These are phyloP conservation scores for Gossypium schwendimanii DNA, from an alignment of 441 rosid genomes.

Conservation along the genomic window DNA sequence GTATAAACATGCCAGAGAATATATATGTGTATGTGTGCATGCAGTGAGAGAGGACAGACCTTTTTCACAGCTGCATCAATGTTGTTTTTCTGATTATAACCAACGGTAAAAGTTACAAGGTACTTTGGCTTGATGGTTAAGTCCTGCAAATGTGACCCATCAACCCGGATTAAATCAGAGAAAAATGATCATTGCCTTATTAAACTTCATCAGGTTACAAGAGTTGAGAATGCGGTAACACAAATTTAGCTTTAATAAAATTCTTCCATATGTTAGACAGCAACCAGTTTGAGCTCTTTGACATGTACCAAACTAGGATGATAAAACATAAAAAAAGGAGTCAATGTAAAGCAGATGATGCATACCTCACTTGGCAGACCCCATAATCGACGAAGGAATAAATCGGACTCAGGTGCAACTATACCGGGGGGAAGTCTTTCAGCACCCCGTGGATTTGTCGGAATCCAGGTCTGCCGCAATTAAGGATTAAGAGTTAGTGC, in stretches of 20 bases:
- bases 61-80: conserved; percentile 75
- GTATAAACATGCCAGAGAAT: not conserved
- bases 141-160: conserved; percentile 55
- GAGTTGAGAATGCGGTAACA: not conserved
- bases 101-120: conserved; percentile 86
- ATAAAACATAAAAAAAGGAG: not conserved
- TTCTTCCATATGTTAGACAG: not conserved
- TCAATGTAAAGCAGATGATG: not conserved
- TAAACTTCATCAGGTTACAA: not conserved
- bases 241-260: not conserved
- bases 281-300: not conserved
- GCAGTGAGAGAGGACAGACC: conserved; percentile 30
- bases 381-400: conserved; percentile 76
- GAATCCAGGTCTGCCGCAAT: conserved; percentile 74
- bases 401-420: conserved; percentile 67
- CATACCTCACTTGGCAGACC: conserved; percentile 79
- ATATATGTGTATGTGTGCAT: not conserved
- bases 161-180: conserved; percentile 14
- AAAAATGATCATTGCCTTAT: not conserved
- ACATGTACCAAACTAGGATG: not conserved
- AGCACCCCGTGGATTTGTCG: conserved; percentile 90
- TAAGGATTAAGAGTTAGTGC: conserved; percentile 9
- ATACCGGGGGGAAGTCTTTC: conserved; percentile 89
- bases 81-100: conserved; percentile 57
- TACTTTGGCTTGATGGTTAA: conserved; percentile 49